Evolutionary conservation across 2,329 filamentous ascomycete species (phyloP), one percentile per base, ranked within the genome.

Genomic region (Beauveria medogensis): DNA sequence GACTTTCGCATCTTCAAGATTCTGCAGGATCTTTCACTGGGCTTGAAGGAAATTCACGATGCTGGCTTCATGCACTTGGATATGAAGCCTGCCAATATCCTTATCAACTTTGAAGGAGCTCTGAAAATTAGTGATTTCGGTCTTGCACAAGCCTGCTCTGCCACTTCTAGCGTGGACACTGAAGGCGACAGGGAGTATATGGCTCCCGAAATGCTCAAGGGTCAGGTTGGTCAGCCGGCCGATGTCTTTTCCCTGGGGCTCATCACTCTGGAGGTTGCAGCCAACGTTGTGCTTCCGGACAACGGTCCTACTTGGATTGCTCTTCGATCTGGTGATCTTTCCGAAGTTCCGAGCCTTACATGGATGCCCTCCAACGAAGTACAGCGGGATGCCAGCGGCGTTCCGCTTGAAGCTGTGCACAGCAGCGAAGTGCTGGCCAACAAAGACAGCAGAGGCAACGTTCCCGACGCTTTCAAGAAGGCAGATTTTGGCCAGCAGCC

Each of bases 1-100:
- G 94, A 97, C 72, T 99, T 99, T 76, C 85, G 94, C 64, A 97
- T 97, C 73, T 99, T 94, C 91, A 99, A 99, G 78, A 93, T 97
- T 62, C 78, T 97, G 67, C 83, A 96, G 47, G 94, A 99, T 73
- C 75, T 96, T 62, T 83, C 87, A 68, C 78, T 89, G 79, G 94
- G 94, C 43, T 74, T 99, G 64, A 88, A 91, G 73, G 89, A 93
- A 64, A 94, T 99, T 55, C 94, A 99, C 70, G 85, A 92, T 67
- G 87, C 87, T 60, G 90, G 90, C 5, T 95, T 92, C 69, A 89
- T 93, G 68, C 90, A 95, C 67, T 81, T 94, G 46, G 90, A 95
- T 69, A 75, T 95, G 65, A 95, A 95, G 76, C 90, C 90, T 3
- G 90, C 90, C 44, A 95, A 94, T 65, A 82, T 95, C 65, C 80